Conservation (phyloP, 768 basidiomycete species). For the Tricholomella constricta region DNA sequence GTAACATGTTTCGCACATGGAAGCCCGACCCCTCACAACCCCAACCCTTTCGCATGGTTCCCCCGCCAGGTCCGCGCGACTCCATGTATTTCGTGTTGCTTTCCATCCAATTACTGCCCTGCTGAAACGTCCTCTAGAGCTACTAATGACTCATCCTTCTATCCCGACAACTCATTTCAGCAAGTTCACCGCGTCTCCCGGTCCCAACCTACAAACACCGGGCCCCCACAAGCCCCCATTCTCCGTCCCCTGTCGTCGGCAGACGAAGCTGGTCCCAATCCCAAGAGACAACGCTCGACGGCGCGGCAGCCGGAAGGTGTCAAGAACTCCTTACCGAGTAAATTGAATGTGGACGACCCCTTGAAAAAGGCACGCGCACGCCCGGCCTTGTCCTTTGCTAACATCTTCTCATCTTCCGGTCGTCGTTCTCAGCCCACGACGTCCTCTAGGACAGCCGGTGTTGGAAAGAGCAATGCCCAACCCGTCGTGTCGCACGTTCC, state of each 20-base stretch:
- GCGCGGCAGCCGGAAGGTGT: conserved; percentile 52
- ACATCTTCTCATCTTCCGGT: conserved; percentile 85
- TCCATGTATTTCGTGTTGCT: conserved; percentile 49
- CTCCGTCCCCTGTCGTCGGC: conserved; percentile 79
- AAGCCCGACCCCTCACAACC: conserved; percentile 52
- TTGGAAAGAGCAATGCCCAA: conserved; percentile 54
- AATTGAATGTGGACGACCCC: conserved; percentile 66
- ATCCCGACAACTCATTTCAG: conserved; percentile 60
- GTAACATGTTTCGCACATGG: conserved; percentile 58
- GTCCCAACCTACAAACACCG: conserved; percentile 41
- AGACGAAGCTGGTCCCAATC: conserved; percentile 78
- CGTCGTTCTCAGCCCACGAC: conserved; percentile 75
- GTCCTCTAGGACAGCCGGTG: conserved; percentile 59
- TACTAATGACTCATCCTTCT: conserved; percentile 57
- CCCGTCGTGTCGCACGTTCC: conserved; percentile 42
- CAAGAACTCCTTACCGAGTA: conserved; percentile 53
- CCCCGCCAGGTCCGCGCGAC: conserved; percentile 55
- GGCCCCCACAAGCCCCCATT: conserved; percentile 48
- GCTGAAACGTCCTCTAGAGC: conserved; percentile 39
- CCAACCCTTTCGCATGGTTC: conserved; percentile 61
- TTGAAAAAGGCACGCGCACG: conserved; percentile 91
- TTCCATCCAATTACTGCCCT: conserved; percentile 8
- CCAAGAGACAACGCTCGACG: conserved; percentile 73
- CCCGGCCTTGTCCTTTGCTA: conserved; percentile 86
- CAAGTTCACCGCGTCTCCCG: conserved; percentile 49